Conservation (phyloP, 2,329 filamentous ascomycete species). For the Dendrostoma leiphaemia region DNA sequence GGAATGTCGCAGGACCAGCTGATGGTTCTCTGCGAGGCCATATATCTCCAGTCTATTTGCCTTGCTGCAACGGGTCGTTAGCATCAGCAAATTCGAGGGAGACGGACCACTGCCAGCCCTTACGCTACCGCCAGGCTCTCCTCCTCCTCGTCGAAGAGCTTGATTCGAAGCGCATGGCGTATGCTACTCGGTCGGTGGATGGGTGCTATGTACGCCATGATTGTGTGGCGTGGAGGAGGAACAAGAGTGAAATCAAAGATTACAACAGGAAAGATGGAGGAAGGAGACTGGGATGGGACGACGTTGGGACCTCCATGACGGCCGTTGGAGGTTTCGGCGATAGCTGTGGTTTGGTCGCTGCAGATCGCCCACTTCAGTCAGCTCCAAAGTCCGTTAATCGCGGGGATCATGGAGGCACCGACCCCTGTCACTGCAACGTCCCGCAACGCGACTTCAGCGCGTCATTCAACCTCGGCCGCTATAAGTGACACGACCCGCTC, state of each 20-base stretch:
- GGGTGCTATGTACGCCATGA: constrained; percentile 91
- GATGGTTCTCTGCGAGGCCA: constrained; percentile 60
- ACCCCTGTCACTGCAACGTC: not conserved
- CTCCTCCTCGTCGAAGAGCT: constrained; percentile 69
- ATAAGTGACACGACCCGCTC: too few relatives aligned
- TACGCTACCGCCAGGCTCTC: constrained; percentile 88
- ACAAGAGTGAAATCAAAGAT: not conserved
- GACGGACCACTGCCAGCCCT: constrained; percentile 33
- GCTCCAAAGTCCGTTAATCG: not conserved
- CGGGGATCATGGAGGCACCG: not conserved
- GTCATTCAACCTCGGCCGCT: not conserved
- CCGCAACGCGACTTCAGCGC: not conserved
- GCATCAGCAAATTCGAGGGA: constrained; percentile 16
- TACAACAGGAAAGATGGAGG: too few relatives aligned
- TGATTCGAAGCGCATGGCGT: constrained; percentile 79
- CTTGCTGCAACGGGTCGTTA: constrained; percentile 55
- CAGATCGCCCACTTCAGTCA: not conserved
- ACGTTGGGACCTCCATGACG: constrained; percentile 11
- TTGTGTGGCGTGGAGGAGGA: constrained; percentile 6
- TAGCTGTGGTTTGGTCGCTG: not conserved
- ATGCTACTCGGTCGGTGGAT: constrained; percentile 92
- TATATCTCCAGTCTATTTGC: constrained; percentile 86
- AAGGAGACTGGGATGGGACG: not conserved
- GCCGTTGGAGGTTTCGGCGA: not conserved
- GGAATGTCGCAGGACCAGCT: constrained; percentile 61